Percentiles rank a stretch among this genome's conserved stretches.
Evolutionary conservation across 306 rosid genomes (phyloP).

Genomic region (Corylus americana): DNA sequence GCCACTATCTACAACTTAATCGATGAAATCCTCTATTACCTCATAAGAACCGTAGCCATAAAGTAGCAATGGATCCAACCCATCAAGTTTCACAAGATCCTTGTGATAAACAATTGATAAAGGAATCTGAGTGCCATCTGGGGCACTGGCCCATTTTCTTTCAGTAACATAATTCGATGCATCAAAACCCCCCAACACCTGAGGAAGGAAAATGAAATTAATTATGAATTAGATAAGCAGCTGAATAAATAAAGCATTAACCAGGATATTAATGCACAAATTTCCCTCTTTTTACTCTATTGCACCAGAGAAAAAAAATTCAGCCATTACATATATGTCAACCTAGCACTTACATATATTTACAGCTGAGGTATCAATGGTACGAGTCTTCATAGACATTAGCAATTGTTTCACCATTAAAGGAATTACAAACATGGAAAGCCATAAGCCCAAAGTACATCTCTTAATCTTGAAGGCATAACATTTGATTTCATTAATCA

Average conservation of each 20-base stretch:
- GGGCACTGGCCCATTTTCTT: slow-evolving; percentile 82
- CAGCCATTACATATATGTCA: not conserved
- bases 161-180: slow-evolving; percentile 72
- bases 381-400: not conserved
- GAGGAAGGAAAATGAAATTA: slow-evolving; percentile 14
- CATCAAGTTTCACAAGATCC: slow-evolving; percentile 84
- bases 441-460: not conserved
- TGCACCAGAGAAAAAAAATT: not conserved
- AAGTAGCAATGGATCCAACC: slow-evolving; percentile 85
- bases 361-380: not conserved
- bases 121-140: slow-evolving; percentile 81
- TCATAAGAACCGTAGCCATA: slow-evolving; percentile 97
- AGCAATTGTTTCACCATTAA: not conserved
- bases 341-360: not conserved
- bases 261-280: not conserved
- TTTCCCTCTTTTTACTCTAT: not conserved
- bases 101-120: slow-evolving; percentile 78
- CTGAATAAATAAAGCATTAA: not conserved
- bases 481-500: not conserved
- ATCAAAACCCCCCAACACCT: slow-evolving; percentile 94
- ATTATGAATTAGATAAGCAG: not conserved
- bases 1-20: slow-evolving; percentile 22
- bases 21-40: slow-evolving; percentile 45
- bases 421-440: not conserved
- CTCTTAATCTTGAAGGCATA: not conserved